Evolutionary conservation across 768 basidiomycete species (phyloP).

Genomic region (Leccinum uliginosum): DNA sequence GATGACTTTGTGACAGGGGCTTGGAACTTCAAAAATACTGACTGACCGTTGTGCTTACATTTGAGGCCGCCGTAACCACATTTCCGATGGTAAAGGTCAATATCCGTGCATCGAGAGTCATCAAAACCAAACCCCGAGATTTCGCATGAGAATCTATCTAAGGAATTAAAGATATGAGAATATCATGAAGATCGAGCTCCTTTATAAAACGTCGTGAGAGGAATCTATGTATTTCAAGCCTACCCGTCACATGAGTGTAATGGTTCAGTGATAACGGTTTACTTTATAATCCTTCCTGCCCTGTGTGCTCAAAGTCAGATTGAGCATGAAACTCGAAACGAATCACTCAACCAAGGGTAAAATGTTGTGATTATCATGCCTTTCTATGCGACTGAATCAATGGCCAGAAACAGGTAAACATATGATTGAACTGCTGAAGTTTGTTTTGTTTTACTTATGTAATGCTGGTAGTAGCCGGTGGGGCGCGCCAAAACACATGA

Average conservation of each 20-base stretch:
- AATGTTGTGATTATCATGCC: neutral
- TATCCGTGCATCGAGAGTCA: neutral
- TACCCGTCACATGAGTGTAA: neutral
- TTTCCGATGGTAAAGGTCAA: conserved; percentile 9
- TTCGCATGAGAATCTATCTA: neutral
- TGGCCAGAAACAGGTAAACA: neutral
- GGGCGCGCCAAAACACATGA: conserved; percentile 22
- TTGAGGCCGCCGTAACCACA: conserved; percentile 12
- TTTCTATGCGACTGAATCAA: neutral
- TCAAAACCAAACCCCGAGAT: neutral
- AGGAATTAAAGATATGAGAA: neutral
- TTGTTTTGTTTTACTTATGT: neutral
- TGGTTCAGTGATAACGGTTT: neutral
- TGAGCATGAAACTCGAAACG: neutral
- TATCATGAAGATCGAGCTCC: neutral
- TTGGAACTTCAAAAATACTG: conserved; percentile 17
- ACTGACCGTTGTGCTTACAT: conserved; percentile 17
- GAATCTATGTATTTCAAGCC: neutral
- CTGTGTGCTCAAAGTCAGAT: neutral
- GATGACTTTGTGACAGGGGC: conserved; percentile 12
- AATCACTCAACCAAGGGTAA: neutral
- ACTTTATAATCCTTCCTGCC: neutral
- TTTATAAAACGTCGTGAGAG: neutral
- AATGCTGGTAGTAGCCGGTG: neutral
- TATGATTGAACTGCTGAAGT: neutral